Base-by-base conservation (phyloP, 2,329 filamentous ascomycete genomes). In the Zymoseptoria ardabiliae region DNA sequence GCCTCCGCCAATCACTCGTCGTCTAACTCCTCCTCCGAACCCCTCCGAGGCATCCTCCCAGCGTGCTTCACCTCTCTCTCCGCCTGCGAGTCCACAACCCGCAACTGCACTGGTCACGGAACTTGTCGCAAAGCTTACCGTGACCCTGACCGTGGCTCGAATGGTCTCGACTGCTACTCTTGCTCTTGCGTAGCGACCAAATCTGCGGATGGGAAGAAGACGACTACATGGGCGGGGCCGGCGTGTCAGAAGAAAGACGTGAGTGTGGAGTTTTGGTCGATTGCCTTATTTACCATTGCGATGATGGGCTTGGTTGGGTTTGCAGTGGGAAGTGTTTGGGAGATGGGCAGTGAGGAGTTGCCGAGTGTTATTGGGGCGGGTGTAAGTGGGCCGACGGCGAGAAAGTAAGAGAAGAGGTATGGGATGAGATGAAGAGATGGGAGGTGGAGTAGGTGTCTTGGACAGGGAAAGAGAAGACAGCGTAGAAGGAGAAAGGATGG, bases 281-380 rank as follows among this genome's bases (percentile, higher is more conserved):
- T 99, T 68, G 83, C 84, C 11, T 85, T 87, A 7, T 88, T 94
- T 67, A 87, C 84, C 3, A 77, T 97, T 53, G 75, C 85, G 45
- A 78, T 95, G 63, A 76, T 94, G 1, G 82, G 84, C 53, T 76
- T 89, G 45, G 76, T 95, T 25, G 81, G 80, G 45, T 86, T 88
- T 72, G 85, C 85, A 10, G 86, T 97, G 67, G 85, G 87, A 5
- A 78, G 96, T 80, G 75, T 99, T 57, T 94, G 88, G 75, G 86
- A 79, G 63, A 89, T 97, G 69, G 94, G 93, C 35, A 84, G 89
- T 73, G 86, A 96, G 78, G 88, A 91, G 76, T 79, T 97, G 64
- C 94, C 94, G 0, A 91, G 91, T 68, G 93, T 99, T 8, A 92
- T 99, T 74, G 91, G 91, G n/a, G 94, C 94, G 53, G 94, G 94